Base-by-base conservation (phyloP, 1,284 basidiomycete genomes). In the Ganoderma sinense region DNA sequence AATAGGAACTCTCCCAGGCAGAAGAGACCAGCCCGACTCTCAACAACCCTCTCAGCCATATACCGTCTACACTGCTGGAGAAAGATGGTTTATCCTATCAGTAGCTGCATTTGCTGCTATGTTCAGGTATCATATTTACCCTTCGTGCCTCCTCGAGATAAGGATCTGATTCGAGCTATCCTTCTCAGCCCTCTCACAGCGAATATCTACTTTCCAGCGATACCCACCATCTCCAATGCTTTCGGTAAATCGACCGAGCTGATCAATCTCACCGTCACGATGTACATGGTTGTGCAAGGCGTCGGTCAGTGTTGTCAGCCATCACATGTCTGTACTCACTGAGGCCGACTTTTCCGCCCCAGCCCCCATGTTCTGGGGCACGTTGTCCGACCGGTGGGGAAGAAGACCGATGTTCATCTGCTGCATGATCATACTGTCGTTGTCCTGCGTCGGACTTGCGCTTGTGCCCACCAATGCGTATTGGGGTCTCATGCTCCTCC, bases 261-360 rank as follows among this genome's bases (percentile, higher is more conserved):
- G 23, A 92, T 94, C 58, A 94, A 95, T 75, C 76, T 95, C 43
- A 93, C 92, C 0, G 91, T 95, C 36, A 94, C 93, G 0, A 86
- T 92, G 67, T 94, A 94, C 78, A 90, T 94, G 88, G 82, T 94
- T 40, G 82, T 94, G 33, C 94, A 96, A 81, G 93, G 90, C 26
- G 79, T 93, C 56, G 86, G 91, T 92, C 73, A 71, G 73, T 58
- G 6, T 20, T 29, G 4, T 36, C 36, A 36, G 5, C 62, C 16
- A n/a, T 18, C 8, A 51, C 62, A 36, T 6, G n/a, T 26, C n/a
- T n/a, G 13, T 31, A 33, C 29, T 7, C 18, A 31, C 39, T 59
- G 10, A 53, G 5, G 16, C 58, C 13, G 1, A 45, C 60, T 63
- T 66, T 55, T 62, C 53, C 13, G 69, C 20, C 23, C 6, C 62